Base-by-base conservation (phyloP, 805 yeast species). In the Komagataella kurtzmanii region DNA sequence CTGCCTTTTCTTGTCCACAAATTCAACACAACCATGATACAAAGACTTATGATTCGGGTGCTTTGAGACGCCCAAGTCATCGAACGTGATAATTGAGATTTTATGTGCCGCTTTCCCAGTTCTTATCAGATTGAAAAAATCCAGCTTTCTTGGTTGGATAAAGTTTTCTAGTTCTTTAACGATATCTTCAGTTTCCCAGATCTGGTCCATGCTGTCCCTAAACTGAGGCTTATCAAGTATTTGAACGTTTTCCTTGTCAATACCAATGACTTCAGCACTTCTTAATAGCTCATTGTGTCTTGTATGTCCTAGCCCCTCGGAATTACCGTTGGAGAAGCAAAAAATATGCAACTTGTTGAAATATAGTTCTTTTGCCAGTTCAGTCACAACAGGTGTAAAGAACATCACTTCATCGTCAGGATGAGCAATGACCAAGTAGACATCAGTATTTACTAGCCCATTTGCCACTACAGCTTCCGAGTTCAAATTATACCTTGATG, bases 381-480 rank as follows among this genome's bases (percentile, higher is more conserved):
- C 83, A 6, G 77, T 64, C 36, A 89, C 56, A 0, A 90, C 72
- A 0, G 99, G 99, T 1, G 88, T 80, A 60, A 93, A 93, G 66
- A 93, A 93, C 99, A 93, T 93, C 50, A 88, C 90, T 66, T 93
- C 99, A 65, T 93, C 99, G 65, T 93, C 99, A 0, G 99, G 99
- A 65, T 93, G 99, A 0, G 96, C 97, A 45, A 89, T 82, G 10
- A 91, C 55, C 17, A 66, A 45, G 2, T 64, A 52, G 8, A 66
- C 54, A 47, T 65, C 63, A 3, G 64, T 49, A 45, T 62, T 54
- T 1, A 51, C 40, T 14, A 30, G 14, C 6, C 40, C 55, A 36
- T 57, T 51, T 1, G 48, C 12, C 3, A 55, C 24, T 10, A 65
- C 54, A 3, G 55, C 47, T 2, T 56, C 51, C 2, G 59, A 48